Conservation (phyloP, 2,329 filamentous ascomycete genomes). For the Calycina herbarum region DNA sequence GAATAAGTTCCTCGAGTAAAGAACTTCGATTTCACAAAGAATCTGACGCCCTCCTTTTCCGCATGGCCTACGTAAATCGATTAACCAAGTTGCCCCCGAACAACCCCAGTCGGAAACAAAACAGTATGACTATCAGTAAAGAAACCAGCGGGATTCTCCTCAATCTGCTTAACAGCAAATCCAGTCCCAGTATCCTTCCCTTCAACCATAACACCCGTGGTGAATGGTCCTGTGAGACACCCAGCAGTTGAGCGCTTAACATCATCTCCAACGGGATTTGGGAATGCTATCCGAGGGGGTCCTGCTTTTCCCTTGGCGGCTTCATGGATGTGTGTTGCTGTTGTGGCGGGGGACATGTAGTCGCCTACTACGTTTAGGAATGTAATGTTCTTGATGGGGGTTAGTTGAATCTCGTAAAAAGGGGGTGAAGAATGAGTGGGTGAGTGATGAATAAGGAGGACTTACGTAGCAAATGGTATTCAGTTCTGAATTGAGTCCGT, state of each 20-base stretch:
- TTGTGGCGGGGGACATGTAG: constrained; percentile 13
- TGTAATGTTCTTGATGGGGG: constrained; percentile 9
- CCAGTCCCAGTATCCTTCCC: constrained; percentile 13
- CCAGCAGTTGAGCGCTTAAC: constrained; percentile 10
- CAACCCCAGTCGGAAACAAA: constrained; percentile 13
- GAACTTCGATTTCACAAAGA: too few relatives aligned
- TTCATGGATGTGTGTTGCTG: constrained; percentile 19
- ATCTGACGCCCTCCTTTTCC: too few relatives aligned
- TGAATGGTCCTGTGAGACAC: constrained; percentile 17
- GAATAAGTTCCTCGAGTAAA: too few relatives aligned
- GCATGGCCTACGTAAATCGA: too few relatives aligned
- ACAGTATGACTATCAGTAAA: constrained; percentile 15
- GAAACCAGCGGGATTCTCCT: constrained; percentile 15
- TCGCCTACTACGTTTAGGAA: constrained; percentile 15
- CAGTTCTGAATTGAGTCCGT: constrained; percentile 12
- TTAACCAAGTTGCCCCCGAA: constrained; percentile 10
- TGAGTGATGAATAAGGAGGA: too few relatives aligned
- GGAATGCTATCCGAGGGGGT: constrained; percentile 16
- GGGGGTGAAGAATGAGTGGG: too few relatives aligned
- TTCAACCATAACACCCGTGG: constrained; percentile 14
- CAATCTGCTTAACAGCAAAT: constrained; percentile 12
- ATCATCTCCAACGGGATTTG: constrained; percentile 14
- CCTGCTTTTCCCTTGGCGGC: constrained; percentile 11
- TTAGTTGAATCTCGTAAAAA: not conserved
- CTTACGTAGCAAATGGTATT: constrained; percentile 17